Percentiles rank a stretch among this genome's conserved stretches.
Evolutionary conservation across 768 basidiomycete species (phyloP).

Genomic region (Cystofilobasidium macerans): DNA sequence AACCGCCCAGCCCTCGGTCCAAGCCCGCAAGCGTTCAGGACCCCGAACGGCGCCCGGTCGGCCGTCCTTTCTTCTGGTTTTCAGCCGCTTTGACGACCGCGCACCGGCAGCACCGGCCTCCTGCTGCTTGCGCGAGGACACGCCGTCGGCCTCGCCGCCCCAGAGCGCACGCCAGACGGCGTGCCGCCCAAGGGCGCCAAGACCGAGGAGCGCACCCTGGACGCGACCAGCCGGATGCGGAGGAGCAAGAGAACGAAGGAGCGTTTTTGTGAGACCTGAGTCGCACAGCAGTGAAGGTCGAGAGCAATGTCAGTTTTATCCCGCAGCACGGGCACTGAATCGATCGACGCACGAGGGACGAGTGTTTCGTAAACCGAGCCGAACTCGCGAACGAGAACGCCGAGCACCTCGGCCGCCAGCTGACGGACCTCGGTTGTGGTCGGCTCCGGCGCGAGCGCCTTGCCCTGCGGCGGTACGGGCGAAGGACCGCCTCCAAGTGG

Average conservation of each 20-base stretch:
- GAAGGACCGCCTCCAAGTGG: slow-evolving; percentile 58
- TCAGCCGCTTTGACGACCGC: slow-evolving; percentile 17
- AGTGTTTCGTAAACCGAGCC: slow-evolving; percentile 35
- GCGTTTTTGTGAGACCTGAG: slow-evolving; percentile 84
- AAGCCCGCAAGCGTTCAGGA: slow-evolving; percentile 31
- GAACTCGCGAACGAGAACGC: slow-evolving; percentile 46
- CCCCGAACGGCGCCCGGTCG: slow-evolving; percentile 3
- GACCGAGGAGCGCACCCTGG: slow-evolving; percentile 20
- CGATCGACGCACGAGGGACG: slow-evolving; percentile 33
- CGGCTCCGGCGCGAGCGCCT: slow-evolving; percentile 7
- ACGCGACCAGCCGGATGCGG: slow-evolving; percentile 23
- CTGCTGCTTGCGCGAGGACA: slow-evolving; percentile 25
- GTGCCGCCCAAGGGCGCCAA: slow-evolving; percentile 25
- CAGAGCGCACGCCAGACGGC: slow-evolving; percentile 69
- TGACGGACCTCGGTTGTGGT: slow-evolving; percentile 51
- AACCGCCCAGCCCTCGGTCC: slow-evolving; percentile 34
- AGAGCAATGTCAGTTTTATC: neutral
- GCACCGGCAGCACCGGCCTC: slow-evolving; percentile 19
- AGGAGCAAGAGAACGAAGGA: slow-evolving; percentile 71
- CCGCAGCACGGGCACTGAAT: neutral
- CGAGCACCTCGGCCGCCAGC: slow-evolving; percentile 70
- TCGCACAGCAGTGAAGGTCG: neutral
- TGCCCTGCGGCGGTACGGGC: slow-evolving; percentile 10
- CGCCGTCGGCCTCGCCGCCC: slow-evolving; percentile 41
- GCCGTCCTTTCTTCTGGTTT: neutral